phyloP scores from a whole-genome alignment of 1,284 basidiomycete species.

The Vanrija humicola region DNA sequence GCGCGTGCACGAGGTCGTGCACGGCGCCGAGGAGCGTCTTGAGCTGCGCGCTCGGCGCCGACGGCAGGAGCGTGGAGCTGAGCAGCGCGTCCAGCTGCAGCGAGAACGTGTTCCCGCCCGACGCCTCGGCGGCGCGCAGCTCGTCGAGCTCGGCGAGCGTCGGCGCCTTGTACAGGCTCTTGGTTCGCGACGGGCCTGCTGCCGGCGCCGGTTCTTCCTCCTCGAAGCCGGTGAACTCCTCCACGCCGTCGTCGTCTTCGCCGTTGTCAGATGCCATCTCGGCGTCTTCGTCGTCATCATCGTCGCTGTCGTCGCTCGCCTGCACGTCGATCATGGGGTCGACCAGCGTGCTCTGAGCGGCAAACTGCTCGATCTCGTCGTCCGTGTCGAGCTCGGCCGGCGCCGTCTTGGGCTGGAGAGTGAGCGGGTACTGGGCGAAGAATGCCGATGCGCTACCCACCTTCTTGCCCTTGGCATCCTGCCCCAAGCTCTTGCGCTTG shows the following conservation, averaged over 20 bases:
- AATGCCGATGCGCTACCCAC: not conserved
- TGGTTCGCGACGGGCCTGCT: conserved; percentile 25
- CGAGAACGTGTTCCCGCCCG: conserved; percentile 47
- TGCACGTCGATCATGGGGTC: conserved; percentile 24
- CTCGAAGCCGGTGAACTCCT: conserved; percentile 25
- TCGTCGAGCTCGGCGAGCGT: conserved; percentile 64
- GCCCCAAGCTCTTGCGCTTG: conserved; percentile 14
- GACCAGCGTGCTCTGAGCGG: conserved; percentile 11
- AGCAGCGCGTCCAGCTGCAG: conserved; percentile 66
- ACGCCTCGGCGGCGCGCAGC: conserved; percentile 27
- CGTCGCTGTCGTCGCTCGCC: conserved; percentile 14
- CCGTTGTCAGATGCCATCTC: conserved; percentile 16
- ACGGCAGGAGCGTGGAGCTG: conserved; percentile 68
- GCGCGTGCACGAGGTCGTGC: conserved; percentile 58
- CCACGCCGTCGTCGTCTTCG: conserved; percentile 37
- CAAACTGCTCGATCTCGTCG: conserved; percentile 16
- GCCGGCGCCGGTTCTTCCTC: conserved; percentile 33
- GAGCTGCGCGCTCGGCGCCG: conserved; percentile 44
- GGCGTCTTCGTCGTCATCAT: conserved; percentile 20
- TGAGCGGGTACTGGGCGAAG: too few relatives aligned
- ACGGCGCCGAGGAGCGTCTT: conserved; percentile 74
- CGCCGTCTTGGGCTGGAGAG: not conserved
- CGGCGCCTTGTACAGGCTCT: conserved; percentile 51
- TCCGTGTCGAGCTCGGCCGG: conserved; percentile 15
- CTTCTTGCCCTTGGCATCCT: conserved; percentile 8